phyloP scores from a whole-genome alignment of 768 basidiomycete species.

The Termitomyces sp. region DNA sequence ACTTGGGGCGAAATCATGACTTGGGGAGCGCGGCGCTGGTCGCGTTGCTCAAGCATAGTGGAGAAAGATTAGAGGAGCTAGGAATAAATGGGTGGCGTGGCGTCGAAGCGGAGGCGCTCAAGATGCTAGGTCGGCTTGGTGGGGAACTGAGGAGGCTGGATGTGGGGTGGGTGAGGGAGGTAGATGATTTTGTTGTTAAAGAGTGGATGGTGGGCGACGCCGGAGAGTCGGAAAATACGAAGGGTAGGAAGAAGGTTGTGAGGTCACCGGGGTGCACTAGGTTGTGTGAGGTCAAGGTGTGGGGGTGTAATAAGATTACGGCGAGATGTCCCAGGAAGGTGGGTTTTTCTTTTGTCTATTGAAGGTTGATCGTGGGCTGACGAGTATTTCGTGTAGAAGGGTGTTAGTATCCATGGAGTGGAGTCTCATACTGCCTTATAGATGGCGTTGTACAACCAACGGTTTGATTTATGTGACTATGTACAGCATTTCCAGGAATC shows the following conservation, averaged over 20 bases:
- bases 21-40: slow-evolving; percentile 52
- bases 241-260: slow-evolving; percentile 21
- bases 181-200: slow-evolving; percentile 82
- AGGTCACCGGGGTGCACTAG: slow-evolving; percentile 28
- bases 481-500: not conserved
- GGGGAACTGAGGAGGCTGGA: slow-evolving; percentile 58
- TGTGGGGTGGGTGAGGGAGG: slow-evolving; percentile 79
- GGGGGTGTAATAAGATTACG: slow-evolving; percentile 51
- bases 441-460: not conserved
- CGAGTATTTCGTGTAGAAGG: slow-evolving; percentile 19
- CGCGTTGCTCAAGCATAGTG: slow-evolving; percentile 69
- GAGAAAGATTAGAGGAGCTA: slow-evolving; percentile 50
- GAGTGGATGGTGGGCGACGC: slow-evolving; percentile 48
- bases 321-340: slow-evolving; percentile 39
- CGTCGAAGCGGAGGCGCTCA: slow-evolving; percentile 42
- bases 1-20: slow-evolving; percentile 60
- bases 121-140: slow-evolving; percentile 28
- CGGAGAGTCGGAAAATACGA: not conserved
- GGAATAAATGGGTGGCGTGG: slow-evolving; percentile 79
- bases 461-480: not conserved
- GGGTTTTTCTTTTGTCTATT: slow-evolving; percentile 7
- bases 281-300: slow-evolving; percentile 46
- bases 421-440: slow-evolving; percentile 22
- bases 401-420: slow-evolving; percentile 28
- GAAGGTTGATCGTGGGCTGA: not conserved